These are phyloP conservation scores for Parathielavia appendiculata DNA, from an alignment of 495 filamentous ascomycete genomes.

Conservation along the genomic window DNA sequence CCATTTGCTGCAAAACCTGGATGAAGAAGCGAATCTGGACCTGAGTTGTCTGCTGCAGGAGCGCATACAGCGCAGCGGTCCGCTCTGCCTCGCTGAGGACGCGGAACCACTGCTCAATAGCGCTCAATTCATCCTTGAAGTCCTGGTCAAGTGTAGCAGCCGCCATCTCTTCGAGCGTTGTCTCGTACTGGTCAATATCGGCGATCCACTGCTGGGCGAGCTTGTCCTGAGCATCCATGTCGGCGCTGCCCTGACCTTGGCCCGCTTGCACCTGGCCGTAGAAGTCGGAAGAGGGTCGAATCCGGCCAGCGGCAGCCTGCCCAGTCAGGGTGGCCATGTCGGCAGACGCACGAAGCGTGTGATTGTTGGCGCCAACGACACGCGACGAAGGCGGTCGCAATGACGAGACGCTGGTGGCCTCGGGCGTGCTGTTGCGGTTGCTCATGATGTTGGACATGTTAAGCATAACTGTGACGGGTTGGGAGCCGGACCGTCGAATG, in stretches of 20 bases:
- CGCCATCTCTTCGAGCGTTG: conserved; percentile 96
- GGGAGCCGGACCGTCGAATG: conserved; percentile 3
- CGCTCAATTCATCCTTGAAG: conserved; percentile 97
- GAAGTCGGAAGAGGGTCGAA: conserved; percentile 92
- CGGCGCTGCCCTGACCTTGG: conserved; percentile 54
- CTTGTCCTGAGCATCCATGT: conserved; percentile 80
- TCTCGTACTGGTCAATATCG: conserved; percentile 98
- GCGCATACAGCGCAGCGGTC: conserved; percentile 89
- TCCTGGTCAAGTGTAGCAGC: conserved; percentile 96
- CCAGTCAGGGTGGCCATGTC: conserved; percentile 87
- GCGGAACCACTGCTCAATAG: conserved; percentile 99
- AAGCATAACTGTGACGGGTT: conserved; percentile 37
- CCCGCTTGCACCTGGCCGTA: conserved; percentile 68
- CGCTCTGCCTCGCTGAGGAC: conserved; percentile 95
- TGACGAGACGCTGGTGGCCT: conserved; percentile 73
- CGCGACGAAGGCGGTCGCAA: conserved; percentile 87
- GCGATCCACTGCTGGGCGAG: conserved; percentile 97
- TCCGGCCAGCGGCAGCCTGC: conserved; percentile 70
- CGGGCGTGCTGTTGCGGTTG: conserved; percentile 97
- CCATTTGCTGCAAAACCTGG: conserved; percentile 97
- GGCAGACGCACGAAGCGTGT: conserved; percentile 89
- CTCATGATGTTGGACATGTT: conserved; percentile 68
- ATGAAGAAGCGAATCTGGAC: conserved; percentile 99
- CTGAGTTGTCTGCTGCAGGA: conserved; percentile 96
- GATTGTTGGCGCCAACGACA: conserved; percentile 63